Evolutionary conservation across 225 moss, liverwort and hornwort species (phyloP).

Genomic region (Physcomitrium patens): DNA sequence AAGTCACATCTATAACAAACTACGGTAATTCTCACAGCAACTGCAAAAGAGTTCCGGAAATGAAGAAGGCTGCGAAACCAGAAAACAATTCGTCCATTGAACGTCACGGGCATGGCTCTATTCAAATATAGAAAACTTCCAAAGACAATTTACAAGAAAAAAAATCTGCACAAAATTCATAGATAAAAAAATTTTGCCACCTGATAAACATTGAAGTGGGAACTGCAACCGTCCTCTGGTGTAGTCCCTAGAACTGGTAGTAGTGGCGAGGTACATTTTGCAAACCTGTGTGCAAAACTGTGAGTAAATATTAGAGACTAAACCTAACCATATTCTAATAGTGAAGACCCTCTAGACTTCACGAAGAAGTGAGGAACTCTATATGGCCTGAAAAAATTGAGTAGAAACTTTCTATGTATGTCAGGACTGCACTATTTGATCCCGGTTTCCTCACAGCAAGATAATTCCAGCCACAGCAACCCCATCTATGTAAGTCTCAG

Average conservation of each 20-base stretch:
- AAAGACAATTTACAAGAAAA: conserved; percentile 3
- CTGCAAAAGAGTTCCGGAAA: background rate
- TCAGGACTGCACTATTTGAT: conserved; percentile 29
- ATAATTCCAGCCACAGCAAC: conserved; percentile 34
- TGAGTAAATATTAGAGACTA: conserved; percentile 20
- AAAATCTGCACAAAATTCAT: conserved; percentile 32
- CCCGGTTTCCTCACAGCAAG: conserved; percentile 7
- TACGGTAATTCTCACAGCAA: background rate
- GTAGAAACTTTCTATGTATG: conserved; percentile 26
- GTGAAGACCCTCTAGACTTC: conserved; percentile 25
- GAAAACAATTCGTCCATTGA: too few species aligned
- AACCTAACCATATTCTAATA: conserved; percentile 29
- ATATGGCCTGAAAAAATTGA: conserved; percentile 44
- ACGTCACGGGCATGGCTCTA: too few species aligned
- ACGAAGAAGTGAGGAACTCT: conserved; percentile 22
- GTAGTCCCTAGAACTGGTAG: conserved; percentile 23
- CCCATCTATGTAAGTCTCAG: conserved; percentile 24
- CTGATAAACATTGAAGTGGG: conserved; percentile 41
- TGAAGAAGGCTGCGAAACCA: too few species aligned
- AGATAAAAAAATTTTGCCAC: conserved; percentile 28
- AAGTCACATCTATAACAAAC: background rate
- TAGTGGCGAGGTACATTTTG: conserved; percentile 22
- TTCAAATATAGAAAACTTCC: background rate
- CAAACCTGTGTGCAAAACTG: conserved; percentile 44
- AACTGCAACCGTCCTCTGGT: conserved; percentile 33